phyloP scores from a whole-genome alignment of 805 yeast species.

The Isabelozyma pseudorhagii region DNA sequence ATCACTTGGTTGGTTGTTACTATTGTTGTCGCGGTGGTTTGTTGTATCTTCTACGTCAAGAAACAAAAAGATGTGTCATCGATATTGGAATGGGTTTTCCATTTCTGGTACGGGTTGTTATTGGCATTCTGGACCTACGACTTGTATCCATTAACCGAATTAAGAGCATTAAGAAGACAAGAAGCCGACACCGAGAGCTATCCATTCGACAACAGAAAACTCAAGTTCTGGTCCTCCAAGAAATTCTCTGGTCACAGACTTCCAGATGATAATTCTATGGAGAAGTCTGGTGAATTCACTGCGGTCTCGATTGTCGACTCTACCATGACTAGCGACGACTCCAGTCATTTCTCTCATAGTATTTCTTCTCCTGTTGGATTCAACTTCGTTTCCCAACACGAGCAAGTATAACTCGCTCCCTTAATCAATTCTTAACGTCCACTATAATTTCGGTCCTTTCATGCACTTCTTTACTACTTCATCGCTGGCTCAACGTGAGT shows the following conservation, averaged over 20 bases:
- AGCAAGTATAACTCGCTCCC: neutral
- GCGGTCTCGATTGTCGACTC: neutral
- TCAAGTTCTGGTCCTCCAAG: slow-evolving; percentile 5
- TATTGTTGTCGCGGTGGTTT: slow-evolving; percentile 14
- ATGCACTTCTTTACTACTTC: neutral
- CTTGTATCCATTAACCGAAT: slow-evolving; percentile 24
- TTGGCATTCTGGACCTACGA: slow-evolving; percentile 27
- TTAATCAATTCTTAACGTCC: neutral
- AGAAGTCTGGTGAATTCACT: neutral
- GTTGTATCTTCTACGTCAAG: slow-evolving; percentile 19
- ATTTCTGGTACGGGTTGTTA: slow-evolving; percentile 23
- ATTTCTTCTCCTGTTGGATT: slow-evolving; percentile 1
- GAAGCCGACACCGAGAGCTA: neutral
- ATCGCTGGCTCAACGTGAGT: neutral
- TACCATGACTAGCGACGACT: neutral
- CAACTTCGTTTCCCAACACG: neutral
- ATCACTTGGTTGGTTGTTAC: slow-evolving; percentile 21
- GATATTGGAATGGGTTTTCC: slow-evolving; percentile 24
- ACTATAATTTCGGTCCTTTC: neutral
- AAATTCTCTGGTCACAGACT: neutral
- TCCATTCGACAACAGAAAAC: slow-evolving; percentile 2
- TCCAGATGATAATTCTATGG: neutral
- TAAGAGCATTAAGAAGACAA: slow-evolving; percentile 8
- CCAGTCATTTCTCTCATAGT: neutral
- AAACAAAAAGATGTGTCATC: slow-evolving; percentile 13